Evolutionary conservation across 2,329 filamentous ascomycete species (phyloP).

Genomic region (Graphilbum ipis-grandicollis): DNA sequence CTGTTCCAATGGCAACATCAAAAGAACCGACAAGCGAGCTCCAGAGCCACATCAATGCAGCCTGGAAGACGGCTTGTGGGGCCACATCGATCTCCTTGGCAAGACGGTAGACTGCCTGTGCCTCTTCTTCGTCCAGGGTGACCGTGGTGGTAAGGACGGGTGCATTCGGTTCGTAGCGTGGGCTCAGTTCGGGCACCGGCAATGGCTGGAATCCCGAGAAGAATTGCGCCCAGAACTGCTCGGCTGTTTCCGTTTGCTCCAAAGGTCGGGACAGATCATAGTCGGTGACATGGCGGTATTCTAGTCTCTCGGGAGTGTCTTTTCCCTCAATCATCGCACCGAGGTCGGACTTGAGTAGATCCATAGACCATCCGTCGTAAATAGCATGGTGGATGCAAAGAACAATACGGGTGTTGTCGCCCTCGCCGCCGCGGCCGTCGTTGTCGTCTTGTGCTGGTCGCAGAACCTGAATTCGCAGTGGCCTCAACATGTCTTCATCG

Average conservation of each 20-base stretch:
- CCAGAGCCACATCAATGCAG: conserved; percentile 49
- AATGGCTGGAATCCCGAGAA: conserved; percentile 38
- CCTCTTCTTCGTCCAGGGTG: background rate
- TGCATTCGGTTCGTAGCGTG: conserved; percentile 5
- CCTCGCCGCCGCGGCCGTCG: too few relatives aligned
- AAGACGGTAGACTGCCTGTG: conserved; percentile 11
- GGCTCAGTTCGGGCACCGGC: conserved; percentile 41
- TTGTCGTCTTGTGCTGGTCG: background rate
- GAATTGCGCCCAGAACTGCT: conserved; percentile 53
- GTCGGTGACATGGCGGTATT: conserved; percentile 42
- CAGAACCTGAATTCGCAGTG: conserved; percentile 43
- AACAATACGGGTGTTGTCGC: conserved; percentile 18
- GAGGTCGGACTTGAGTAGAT: conserved; percentile 55
- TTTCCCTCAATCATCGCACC: conserved; percentile 24
- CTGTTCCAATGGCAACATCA: conserved; percentile 60
- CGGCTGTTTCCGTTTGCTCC: conserved; percentile 20
- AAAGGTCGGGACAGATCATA: conserved; percentile 21
- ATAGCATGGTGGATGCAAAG: conserved; percentile 63
- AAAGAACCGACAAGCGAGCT: conserved; percentile 41
- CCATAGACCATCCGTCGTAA: conserved; percentile 89
- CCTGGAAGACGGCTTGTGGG: conserved; percentile 59
- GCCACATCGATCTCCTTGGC: conserved; percentile 27
- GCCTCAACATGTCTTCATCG: conserved; percentile 27
- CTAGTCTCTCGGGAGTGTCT: conserved; percentile 23
- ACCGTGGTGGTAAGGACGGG: conserved; percentile 11